A percentile compares a stretch with the other conserved stretches of the same genome.
phyloP scores from a whole-genome alignment of 345 rosid genomes.

The Bruguiera parviflora region DNA sequence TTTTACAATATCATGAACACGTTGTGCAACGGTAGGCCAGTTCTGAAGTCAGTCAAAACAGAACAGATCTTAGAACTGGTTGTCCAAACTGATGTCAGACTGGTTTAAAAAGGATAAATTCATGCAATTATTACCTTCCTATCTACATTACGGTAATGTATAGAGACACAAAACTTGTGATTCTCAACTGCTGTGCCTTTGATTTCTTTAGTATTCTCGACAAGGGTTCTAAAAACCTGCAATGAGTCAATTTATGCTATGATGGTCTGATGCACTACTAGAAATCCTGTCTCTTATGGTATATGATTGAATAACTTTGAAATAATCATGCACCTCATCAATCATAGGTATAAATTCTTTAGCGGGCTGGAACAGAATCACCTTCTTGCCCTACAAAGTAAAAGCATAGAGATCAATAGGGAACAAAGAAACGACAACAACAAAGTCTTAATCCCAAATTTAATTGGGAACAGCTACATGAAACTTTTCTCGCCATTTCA shows the following conservation, averaged over 20 bases:
- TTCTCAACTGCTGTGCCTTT: conserved; percentile 86
- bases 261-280: neutral
- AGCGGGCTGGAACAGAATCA: conserved; percentile 88
- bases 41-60: conserved; percentile 39
- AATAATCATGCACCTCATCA: conserved; percentile 48
- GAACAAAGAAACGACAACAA: no score
- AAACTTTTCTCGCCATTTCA: no score
- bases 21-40: conserved; percentile 77
- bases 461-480: no score
- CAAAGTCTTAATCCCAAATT: no score
- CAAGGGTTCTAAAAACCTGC: conserved; percentile 82
- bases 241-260: neutral
- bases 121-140: conserved; percentile 50
- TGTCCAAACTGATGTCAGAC: neutral
- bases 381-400: conserved; percentile 62
- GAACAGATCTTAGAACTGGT: neutral
- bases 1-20: conserved; percentile 76
- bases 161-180: conserved; percentile 90
- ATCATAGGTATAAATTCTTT: conserved; percentile 74
- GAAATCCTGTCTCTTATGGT: neutral
- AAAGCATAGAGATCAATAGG: neutral
- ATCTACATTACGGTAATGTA: conserved; percentile 97
- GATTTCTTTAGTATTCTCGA: conserved; percentile 62
- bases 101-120: neutral
- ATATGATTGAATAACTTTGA: neutral